phyloP scores from a whole-genome alignment of 805 yeast genomes.

The Metschnikowia gelsemii region DNA sequence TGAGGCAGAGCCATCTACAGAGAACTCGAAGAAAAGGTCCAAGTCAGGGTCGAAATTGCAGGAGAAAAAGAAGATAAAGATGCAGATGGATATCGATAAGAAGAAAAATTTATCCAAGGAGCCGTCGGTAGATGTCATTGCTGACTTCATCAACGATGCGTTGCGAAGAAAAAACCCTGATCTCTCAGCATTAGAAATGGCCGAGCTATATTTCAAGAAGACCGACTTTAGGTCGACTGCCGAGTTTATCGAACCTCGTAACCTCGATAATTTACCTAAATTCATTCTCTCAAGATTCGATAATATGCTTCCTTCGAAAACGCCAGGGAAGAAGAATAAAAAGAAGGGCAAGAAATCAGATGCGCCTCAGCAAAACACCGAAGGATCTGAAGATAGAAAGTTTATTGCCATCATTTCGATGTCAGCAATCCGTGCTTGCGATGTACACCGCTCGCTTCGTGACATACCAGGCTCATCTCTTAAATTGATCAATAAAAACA shows the following conservation, averaged over 20 bases:
- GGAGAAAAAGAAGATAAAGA: constrained; percentile 63
- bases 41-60: constrained; percentile 45
- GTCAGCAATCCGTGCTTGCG: constrained; percentile 88
- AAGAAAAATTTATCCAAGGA: constrained; percentile 56
- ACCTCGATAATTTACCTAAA: constrained; percentile 51
- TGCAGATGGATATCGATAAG: constrained; percentile 60
- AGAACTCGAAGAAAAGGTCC: constrained; percentile 26
- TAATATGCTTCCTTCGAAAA: constrained; percentile 41
- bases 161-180: constrained; percentile 62
- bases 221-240: constrained; percentile 60
- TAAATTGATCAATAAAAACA: constrained; percentile 74
- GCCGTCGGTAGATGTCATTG: constrained; percentile 54
- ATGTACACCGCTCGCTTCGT: constrained; percentile 63
- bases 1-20: constrained; percentile 11
- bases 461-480: constrained; percentile 53
- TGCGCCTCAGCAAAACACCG: constrained; percentile 22
- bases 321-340: constrained; percentile 28
- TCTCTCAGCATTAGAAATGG: constrained; percentile 71
- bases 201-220: constrained; percentile 60
- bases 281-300: constrained; percentile 54
- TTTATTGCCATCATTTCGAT: constrained; percentile 57
- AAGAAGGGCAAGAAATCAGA: constrained; percentile 29
- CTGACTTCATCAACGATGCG: constrained; percentile 63
- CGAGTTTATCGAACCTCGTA: constrained; percentile 51
- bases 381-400: constrained; percentile 33